phyloP scores from a whole-genome alignment of 768 basidiomycete genomes.

The Collybia sp. region DNA sequence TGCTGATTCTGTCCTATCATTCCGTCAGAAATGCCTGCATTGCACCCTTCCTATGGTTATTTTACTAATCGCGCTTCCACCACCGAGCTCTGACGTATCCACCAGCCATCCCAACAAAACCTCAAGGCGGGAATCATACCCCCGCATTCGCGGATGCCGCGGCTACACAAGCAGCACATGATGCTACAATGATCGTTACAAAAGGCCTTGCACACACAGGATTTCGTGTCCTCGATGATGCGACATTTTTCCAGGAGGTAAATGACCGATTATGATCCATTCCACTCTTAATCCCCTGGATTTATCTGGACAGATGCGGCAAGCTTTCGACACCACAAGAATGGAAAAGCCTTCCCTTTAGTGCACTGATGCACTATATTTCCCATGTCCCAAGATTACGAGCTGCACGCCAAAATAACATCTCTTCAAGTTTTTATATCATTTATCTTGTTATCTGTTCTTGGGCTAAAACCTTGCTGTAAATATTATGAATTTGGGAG shows the following conservation, averaged over 20 bases:
- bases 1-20: not conserved
- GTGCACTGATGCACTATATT: no score
- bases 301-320: no score
- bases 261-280: conserved; percentile 4
- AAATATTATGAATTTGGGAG: no score
- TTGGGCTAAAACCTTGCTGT: no score
- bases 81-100: conserved; percentile 19
- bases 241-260: conserved; percentile 53
- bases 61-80: conserved; percentile 4
- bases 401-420: no score
- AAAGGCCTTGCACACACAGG: conserved; percentile 63
- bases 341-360: no score
- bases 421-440: no score
- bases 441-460: no score
- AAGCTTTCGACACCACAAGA: no score
- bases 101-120: conserved; percentile 67
- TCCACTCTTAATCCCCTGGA: no score
- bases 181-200: conserved; percentile 47
- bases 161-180: conserved; percentile 56
- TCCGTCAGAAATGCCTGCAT: conserved; percentile 48
- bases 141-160: conserved; percentile 60
- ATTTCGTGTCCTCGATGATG: conserved; percentile 54
- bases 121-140: conserved; percentile 75
- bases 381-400: no score
- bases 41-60: conserved; percentile 63